Conservation (phyloP, 495 filamentous ascomycete species). For the Penicillium robsamsonii region DNA sequence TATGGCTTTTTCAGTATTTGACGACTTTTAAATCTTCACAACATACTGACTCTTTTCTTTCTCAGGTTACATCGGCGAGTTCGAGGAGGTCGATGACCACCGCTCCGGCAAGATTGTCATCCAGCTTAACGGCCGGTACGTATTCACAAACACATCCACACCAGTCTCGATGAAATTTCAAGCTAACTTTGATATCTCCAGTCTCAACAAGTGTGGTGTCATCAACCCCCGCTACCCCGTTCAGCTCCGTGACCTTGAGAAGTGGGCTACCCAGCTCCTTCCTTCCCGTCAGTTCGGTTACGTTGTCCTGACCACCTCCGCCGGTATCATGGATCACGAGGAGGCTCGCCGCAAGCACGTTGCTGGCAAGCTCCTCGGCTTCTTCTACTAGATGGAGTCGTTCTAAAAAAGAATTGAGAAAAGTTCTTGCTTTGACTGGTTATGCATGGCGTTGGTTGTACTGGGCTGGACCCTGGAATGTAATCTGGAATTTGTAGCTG, state of each 20-base stretch:
- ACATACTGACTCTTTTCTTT: slow-evolving; percentile 64
- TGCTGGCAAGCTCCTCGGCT: slow-evolving; percentile 91
- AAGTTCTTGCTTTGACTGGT: slow-evolving; percentile 36
- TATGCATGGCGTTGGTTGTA: slow-evolving; percentile 19
- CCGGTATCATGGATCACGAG: slow-evolving; percentile 99
- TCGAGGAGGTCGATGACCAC: slow-evolving; percentile 99
- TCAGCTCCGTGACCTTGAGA: slow-evolving; percentile 93
- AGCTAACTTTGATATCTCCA: slow-evolving; percentile 21
- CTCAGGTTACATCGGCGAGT: slow-evolving; percentile 98
- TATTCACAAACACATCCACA: background rate
- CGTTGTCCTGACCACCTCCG: slow-evolving; percentile 97
- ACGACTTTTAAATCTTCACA: slow-evolving; percentile 86
- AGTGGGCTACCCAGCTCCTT: slow-evolving; percentile 97
- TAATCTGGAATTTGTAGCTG: slow-evolving; percentile 32
- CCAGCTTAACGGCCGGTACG: slow-evolving; percentile 79
- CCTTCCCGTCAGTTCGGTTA: slow-evolving; percentile 99
- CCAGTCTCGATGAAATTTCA: background rate
- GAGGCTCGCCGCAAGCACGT: slow-evolving; percentile 98
- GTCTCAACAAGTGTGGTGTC: slow-evolving; percentile 98
- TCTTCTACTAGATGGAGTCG: slow-evolving; percentile 77
- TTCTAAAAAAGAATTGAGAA: slow-evolving; percentile 23
- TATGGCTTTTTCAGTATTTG: slow-evolving; percentile 60
- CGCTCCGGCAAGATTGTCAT: slow-evolving; percentile 97
- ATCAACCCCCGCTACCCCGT: slow-evolving; percentile 99
- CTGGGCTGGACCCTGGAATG: slow-evolving; percentile 33